These are phyloP conservation scores for Skeletonema tropicum DNA, from an alignment of 108 stramenopile species.

Conservation along the genomic window DNA sequence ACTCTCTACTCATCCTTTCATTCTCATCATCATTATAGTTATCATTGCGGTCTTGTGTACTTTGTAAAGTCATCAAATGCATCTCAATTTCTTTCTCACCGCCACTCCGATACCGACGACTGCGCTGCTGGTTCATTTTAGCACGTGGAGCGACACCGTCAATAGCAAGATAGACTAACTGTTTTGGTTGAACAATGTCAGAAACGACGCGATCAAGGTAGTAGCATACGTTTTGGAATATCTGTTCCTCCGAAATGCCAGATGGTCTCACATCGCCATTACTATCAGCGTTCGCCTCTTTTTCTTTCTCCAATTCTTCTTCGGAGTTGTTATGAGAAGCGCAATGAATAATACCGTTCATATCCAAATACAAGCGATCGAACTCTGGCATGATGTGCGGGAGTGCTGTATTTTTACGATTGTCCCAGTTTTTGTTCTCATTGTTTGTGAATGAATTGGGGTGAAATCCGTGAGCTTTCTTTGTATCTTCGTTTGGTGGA, in stretches of 20 bases:
- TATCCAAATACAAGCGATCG: conserved; percentile 96
- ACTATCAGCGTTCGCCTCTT: conserved; percentile 4
- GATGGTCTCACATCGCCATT: conserved; percentile 2
- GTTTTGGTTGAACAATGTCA: conserved; percentile 88
- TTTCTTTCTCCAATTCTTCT: conserved; percentile 50
- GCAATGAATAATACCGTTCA: conserved; percentile 98
- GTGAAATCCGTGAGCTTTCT: conserved; percentile 35
- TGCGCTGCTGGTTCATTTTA: conserved; percentile 98
- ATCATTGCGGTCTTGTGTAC: conserved; percentile 34
- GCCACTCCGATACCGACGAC: conserved; percentile 92
- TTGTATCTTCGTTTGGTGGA: conserved; percentile 66
- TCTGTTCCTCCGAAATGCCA: conserved; percentile 65
- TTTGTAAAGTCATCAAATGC: conserved; percentile 65
- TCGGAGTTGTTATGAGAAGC: conserved; percentile 93
- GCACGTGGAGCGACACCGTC: conserved; percentile 99
- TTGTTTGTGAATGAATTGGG: conserved; percentile 12
- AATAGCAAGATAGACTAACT: conserved; percentile 95
- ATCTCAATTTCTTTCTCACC: conserved; percentile 86
- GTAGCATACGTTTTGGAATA: conserved; percentile 82
- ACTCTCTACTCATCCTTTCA: conserved; percentile 23
- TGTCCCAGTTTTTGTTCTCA: conserved; percentile 11
- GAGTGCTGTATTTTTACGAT: conserved; percentile 27
- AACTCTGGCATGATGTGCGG: conserved; percentile 84
- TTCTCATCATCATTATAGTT: conserved; percentile 40
- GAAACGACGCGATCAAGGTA: conserved; percentile 91